Conservation (phyloP, 2,329 filamentous ascomycete genomes). For the Acephala macrosclerotiorum region DNA sequence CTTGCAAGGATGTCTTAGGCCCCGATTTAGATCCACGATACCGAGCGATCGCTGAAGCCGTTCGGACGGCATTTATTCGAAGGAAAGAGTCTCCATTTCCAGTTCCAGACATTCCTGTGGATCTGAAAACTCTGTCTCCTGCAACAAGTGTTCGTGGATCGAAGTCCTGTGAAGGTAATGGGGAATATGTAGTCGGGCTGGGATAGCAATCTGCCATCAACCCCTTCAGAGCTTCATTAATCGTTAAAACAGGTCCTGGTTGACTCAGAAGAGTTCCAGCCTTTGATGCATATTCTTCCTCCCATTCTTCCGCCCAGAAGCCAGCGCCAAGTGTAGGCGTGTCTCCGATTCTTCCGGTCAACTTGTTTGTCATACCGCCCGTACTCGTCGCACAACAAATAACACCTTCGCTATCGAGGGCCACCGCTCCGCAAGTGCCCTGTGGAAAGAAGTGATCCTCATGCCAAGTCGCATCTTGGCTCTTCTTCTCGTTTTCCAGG, state of each 20-base stretch:
- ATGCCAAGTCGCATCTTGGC: constrained; percentile 60
- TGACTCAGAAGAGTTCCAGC: constrained; percentile 30
- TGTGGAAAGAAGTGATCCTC: constrained; percentile 75
- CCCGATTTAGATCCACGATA: constrained; percentile 50
- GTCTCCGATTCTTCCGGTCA: constrained; percentile 84
- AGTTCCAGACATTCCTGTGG: constrained; percentile 74
- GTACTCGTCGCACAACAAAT: constrained; percentile 73
- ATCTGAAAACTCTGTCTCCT: constrained; percentile 35
- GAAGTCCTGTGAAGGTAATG: constrained; percentile 38
- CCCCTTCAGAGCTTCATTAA: constrained; percentile 53
- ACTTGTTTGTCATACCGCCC: constrained; percentile 88
- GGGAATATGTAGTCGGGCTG: constrained; percentile 45
- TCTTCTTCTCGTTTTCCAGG: constrained; percentile 54
- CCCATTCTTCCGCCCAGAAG: constrained; percentile 92
- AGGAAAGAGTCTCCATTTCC: constrained; percentile 92
- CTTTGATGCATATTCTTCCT: constrained; percentile 50
- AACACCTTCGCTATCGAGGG: constrained; percentile 77
- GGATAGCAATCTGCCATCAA: constrained; percentile 68
- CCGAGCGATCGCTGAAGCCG: constrained; percentile 74
- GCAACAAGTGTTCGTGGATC: constrained; percentile 41
- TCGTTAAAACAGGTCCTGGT: constrained; percentile 46
- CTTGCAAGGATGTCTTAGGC: constrained; percentile 52
- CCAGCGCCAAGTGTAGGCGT: constrained; percentile 85
- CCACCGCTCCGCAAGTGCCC: constrained; percentile 85
- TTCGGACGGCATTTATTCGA: constrained; percentile 73